Evolutionary conservation across 2,329 filamentous ascomycete species (phyloP).

Genomic region (Chrysosporium keratinophilum): DNA sequence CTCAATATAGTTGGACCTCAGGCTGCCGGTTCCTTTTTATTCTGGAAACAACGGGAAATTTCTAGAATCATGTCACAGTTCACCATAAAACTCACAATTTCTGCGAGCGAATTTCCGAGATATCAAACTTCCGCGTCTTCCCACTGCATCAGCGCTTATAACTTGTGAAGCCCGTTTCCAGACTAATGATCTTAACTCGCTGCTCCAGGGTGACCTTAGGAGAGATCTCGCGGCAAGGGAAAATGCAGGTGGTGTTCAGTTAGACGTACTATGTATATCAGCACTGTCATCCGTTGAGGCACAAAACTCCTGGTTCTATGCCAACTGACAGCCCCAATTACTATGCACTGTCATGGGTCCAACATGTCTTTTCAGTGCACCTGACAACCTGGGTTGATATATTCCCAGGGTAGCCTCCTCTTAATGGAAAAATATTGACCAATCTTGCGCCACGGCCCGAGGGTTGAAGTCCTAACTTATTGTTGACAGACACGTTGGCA

Average conservation of each 20-base stretch:
- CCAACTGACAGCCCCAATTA: background rate
- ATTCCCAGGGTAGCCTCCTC: background rate
- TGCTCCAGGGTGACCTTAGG: background rate
- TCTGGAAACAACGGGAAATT: background rate
- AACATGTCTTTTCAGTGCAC: background rate
- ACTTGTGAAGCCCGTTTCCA: too few species aligned
- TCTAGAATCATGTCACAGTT: background rate
- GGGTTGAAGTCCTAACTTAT: background rate
- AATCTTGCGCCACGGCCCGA: background rate
- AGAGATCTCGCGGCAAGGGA: background rate
- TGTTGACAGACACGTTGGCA: slow-evolving; percentile 5
- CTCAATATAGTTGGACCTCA: background rate
- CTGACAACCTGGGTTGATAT: background rate
- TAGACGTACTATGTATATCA: background rate
- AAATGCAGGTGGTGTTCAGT: background rate
- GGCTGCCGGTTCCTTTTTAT: background rate
- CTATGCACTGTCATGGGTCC: background rate
- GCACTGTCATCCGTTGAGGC: background rate
- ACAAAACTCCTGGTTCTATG: background rate
- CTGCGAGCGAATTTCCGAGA: too few species aligned
- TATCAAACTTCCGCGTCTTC: background rate
- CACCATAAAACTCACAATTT: too few species aligned
- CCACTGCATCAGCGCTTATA: too few species aligned
- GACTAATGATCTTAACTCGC: background rate
- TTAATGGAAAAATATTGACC: background rate